These are phyloP conservation scores for Mollisiaceae sp. DNA, from an alignment of 2,329 filamentous ascomycete genomes.

Conservation along the genomic window DNA sequence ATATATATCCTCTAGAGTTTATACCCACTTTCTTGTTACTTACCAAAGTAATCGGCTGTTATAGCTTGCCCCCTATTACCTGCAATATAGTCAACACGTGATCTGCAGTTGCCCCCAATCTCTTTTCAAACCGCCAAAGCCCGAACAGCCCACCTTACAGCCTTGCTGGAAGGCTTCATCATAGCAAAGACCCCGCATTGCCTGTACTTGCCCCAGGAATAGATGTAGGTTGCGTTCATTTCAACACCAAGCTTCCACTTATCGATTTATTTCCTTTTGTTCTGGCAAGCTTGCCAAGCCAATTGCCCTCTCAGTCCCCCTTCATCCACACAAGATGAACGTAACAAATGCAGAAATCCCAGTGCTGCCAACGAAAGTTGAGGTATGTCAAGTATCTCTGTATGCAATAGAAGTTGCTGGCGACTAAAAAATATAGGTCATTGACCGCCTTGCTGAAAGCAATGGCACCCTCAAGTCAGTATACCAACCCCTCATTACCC, in stretches of 20 bases:
- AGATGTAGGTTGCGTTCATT: neutral
- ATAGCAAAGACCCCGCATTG: neutral
- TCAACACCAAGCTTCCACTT: neutral
- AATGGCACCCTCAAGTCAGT: conserved; percentile 36
- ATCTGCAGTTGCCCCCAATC: neutral
- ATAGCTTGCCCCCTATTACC: neutral
- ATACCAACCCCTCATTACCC: neutral
- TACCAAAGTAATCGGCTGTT: neutral
- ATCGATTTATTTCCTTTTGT: neutral
- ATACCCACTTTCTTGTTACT: too few relatives aligned
- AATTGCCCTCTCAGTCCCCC: neutral
- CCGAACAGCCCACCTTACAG: neutral
- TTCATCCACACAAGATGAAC: conserved; percentile 28
- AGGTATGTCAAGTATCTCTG: conserved; percentile 22
- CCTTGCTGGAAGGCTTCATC: neutral
- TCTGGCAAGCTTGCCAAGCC: neutral
- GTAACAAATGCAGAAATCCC: conserved; percentile 32
- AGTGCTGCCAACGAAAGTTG: conserved; percentile 25
- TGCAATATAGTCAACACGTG: neutral
- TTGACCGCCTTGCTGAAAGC: conserved; percentile 34
- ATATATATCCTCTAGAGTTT: too few relatives aligned
- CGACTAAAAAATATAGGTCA: conserved; percentile 26
- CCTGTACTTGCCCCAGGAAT: neutral
- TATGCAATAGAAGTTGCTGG: neutral
- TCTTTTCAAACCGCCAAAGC: neutral